Percentiles rank a stretch among this genome's conserved stretches.
Evolutionary conservation across 2,329 filamentous ascomycete genomes (phyloP).

Genomic region (Aureobasidium leucospermi): DNA sequence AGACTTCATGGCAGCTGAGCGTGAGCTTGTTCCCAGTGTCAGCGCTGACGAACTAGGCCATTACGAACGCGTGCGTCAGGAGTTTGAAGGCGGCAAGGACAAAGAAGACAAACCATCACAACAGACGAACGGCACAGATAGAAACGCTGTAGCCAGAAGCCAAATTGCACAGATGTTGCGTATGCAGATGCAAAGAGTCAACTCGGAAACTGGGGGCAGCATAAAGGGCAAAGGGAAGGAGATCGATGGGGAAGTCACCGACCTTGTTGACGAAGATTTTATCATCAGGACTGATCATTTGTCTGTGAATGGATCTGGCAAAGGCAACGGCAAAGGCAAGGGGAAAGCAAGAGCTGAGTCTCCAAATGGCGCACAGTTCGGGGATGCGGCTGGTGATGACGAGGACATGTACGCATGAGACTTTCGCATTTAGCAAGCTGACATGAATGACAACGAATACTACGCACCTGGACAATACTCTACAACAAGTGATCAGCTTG

Average conservation of each 20-base stretch:
- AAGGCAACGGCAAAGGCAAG: conserved; percentile 29
- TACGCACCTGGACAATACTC: neutral
- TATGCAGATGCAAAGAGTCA: conserved; percentile 13
- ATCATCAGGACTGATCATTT: conserved; percentile 34
- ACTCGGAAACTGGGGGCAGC: conserved; percentile 16
- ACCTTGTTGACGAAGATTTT: conserved; percentile 33
- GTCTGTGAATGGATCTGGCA: conserved; percentile 22
- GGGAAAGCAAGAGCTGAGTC: conserved; percentile 30
- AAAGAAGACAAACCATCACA: conserved; percentile 31
- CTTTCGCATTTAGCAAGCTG: neutral
- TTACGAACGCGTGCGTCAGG: conserved; percentile 74
- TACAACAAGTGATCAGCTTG: neutral
- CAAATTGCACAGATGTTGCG: conserved; percentile 16
- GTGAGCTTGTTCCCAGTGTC: conserved; percentile 86
- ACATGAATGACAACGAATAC: neutral
- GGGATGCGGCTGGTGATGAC: conserved; percentile 31
- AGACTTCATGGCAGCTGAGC: conserved; percentile 76
- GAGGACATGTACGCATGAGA: conserved; percentile 37
- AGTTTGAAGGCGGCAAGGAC: conserved; percentile 64
- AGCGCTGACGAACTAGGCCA: conserved; percentile 86
- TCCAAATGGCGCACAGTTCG: conserved; percentile 29
- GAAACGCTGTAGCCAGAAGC: neutral
- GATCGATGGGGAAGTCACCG: conserved; percentile 11
- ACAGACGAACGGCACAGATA: neutral
- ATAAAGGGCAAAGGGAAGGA: conserved; percentile 26